A percentile compares a stretch with the other conserved stretches of the same genome.
phyloP scores from a whole-genome alignment of 2,329 filamentous ascomycete species.

The Setomelanomma holmii region DNA sequence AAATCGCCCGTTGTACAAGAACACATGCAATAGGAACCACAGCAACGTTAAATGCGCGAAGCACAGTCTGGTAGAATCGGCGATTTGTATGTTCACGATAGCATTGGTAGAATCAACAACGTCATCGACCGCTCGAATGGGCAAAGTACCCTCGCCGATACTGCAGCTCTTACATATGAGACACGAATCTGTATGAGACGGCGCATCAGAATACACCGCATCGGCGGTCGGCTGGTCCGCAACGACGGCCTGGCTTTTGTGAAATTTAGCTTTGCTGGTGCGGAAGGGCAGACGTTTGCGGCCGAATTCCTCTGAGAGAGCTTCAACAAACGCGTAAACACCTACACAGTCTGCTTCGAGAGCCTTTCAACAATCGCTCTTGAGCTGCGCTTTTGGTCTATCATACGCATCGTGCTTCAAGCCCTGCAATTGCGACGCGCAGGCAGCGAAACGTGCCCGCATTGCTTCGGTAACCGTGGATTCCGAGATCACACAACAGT shows the following conservation, averaged over 20 bases:
- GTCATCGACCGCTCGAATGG: conserved; percentile 47
- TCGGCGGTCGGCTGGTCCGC: conserved; percentile 23
- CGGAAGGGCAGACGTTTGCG: conserved; percentile 2
- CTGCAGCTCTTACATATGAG: conserved; percentile 41
- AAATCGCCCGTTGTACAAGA: too few relatives aligned
- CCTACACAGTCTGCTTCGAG: background rate
- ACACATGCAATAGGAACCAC: too few relatives aligned
- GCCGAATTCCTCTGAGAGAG: background rate
- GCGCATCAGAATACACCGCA: conserved; percentile 24
- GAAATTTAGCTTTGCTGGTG: conserved; percentile 17
- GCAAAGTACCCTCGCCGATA: conserved; percentile 40
- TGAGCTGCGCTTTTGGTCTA: background rate
- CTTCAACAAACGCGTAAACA: background rate
- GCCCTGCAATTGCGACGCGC: background rate
- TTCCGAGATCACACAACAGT: background rate
- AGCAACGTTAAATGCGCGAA: too few relatives aligned
- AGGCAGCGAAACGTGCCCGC: background rate
- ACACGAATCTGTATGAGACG: conserved; percentile 31
- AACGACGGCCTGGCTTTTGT: conserved; percentile 1
- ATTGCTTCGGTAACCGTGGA: conserved; percentile 2
- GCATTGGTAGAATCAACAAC: conserved; percentile 25
- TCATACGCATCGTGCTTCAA: background rate
- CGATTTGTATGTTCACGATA: conserved; percentile 4
- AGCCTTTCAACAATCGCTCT: background rate
- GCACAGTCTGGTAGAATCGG: background rate